Conservation (phyloP, 371 early-diverging fungal genomes). For the Circinella minor region DNA sequence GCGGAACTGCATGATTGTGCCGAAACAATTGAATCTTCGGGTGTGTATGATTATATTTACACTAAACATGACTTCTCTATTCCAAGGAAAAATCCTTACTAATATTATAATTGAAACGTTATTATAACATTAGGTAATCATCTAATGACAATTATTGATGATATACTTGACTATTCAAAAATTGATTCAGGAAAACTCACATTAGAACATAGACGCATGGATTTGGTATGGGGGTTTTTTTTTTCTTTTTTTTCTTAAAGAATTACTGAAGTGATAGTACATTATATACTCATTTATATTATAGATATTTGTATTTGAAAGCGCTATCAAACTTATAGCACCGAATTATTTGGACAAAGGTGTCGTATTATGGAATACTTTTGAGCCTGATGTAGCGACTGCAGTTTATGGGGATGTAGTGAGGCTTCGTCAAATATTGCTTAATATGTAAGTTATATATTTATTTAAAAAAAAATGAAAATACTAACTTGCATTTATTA, state of each 20-base stretch:
- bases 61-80: not conserved
- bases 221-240: conserved; percentile 25
- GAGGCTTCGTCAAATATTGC: conserved; percentile 54
- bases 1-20: conserved; percentile 48
- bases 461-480: no score
- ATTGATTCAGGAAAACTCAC: conserved; percentile 59
- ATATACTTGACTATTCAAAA: conserved; percentile 65
- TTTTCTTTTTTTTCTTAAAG: not conserved
- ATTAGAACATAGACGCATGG: conserved; percentile 42
- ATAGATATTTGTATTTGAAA: conserved; percentile 42
- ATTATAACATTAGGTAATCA: conserved; percentile 28
- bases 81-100: not conserved
- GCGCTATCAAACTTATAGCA: conserved; percentile 44
- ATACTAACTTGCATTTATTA: no score
- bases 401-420: conserved; percentile 55
- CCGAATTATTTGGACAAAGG: conserved; percentile 33
- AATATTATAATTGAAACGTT: no score
- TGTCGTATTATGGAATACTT: conserved; percentile 24
- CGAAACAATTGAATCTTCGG: conserved; percentile 49
- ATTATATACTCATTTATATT: not conserved
- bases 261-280: not conserved
- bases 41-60: not conserved
- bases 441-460: conserved; percentile 39
- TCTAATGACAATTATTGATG: conserved; percentile 58
- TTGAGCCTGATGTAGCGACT: conserved; percentile 26